A percentile compares a stretch with the other conserved stretches of the same genome.
These are phyloP conservation scores for Corymbia maculata DNA, from an alignment of 345 rosid genomes.

Conservation along the genomic window DNA sequence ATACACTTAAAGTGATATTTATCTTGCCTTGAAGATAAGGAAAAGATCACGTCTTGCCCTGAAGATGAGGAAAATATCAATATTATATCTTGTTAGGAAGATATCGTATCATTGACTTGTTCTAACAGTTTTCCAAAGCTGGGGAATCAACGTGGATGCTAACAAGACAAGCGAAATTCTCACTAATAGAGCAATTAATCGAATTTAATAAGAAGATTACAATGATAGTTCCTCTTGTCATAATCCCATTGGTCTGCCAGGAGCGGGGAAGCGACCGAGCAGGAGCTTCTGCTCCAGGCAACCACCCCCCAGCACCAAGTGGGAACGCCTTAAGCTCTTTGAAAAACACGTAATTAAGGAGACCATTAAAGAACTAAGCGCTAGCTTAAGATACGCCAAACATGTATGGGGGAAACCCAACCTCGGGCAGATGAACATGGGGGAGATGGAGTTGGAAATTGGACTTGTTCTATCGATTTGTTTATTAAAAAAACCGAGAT, in stretches of 20 bases:
- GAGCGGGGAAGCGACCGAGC: background rate
- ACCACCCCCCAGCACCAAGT: background rate
- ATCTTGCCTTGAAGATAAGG: background rate
- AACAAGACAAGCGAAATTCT: background rate
- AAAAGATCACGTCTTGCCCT: background rate
- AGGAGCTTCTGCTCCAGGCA: background rate
- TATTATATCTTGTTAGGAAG: too few species aligned
- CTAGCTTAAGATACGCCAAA: background rate
- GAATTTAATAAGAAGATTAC: background rate
- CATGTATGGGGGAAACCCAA: background rate
- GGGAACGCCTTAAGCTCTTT: background rate
- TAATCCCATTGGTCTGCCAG: background rate
- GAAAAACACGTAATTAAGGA: background rate
- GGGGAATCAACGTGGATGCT: background rate
- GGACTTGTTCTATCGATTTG: background rate
- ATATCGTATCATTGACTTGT: background rate
- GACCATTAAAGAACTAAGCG: background rate
- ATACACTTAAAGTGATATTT: too few species aligned
- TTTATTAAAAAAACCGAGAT: background rate
- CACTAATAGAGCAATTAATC: background rate
- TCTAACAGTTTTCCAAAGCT: background rate
- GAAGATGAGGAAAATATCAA: background rate
- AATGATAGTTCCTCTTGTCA: background rate
- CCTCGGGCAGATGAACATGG: background rate
- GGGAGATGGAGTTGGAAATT: background rate